Evolutionary conservation across 2,329 filamentous ascomycete species (phyloP).

Genomic region (Colletotrichum chlorophyti): DNA sequence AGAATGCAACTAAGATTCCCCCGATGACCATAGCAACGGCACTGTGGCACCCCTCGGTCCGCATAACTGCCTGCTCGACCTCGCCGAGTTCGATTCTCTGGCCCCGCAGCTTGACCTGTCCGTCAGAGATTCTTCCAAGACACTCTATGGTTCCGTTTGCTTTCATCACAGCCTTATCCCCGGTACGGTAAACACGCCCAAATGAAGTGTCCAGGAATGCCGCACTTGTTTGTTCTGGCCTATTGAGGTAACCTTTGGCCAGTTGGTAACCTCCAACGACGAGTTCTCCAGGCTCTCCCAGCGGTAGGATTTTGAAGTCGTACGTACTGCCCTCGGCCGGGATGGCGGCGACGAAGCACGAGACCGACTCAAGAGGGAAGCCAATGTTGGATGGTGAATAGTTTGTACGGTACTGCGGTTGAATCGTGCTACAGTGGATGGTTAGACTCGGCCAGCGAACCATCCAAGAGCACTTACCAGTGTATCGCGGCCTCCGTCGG

Average conservation of each 20-base stretch:
- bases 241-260: constrained; percentile 82
- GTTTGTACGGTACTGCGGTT: constrained; percentile 1
- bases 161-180: constrained; percentile 78
- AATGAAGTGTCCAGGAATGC: constrained; percentile 74
- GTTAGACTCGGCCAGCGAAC: background rate
- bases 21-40: constrained; percentile 72
- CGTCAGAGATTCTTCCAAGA: constrained; percentile 77
- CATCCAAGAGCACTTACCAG: constrained; percentile 54
- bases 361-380: constrained; percentile 80
- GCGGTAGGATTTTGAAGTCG: constrained; percentile 61
- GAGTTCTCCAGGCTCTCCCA: constrained; percentile 78
- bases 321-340: constrained; percentile 35
- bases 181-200: constrained; percentile 81
- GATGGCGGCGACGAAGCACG: constrained; percentile 72
- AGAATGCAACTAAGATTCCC: constrained; percentile 78
- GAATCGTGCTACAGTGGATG: background rate
- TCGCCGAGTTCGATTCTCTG: constrained; percentile 85
- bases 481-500: constrained; percentile 93
- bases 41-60: constrained; percentile 66
- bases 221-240: constrained; percentile 73
- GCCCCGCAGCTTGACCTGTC: constrained; percentile 86
- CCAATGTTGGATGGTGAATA: constrained; percentile 67
- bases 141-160: constrained; percentile 79
- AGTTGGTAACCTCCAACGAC: constrained; percentile 82
- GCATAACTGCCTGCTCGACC: constrained; percentile 73